These are phyloP conservation scores for Penicillium mononematosum DNA, from an alignment of 495 filamentous ascomycete species.

Conservation along the genomic window DNA sequence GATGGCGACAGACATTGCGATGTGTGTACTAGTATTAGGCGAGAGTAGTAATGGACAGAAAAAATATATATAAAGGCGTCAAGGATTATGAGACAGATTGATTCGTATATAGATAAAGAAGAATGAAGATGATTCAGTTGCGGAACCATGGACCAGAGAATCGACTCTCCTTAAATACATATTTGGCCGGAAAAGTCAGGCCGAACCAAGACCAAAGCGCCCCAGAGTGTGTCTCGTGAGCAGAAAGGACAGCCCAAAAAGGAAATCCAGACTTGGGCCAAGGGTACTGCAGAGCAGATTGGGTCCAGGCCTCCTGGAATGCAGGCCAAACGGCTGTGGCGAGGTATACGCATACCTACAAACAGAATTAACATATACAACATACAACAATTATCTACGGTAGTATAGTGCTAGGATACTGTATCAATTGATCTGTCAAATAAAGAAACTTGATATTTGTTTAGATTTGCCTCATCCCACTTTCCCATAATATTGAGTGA, in stretches of 20 bases:
- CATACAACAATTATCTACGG: neutral
- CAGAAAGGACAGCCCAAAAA: conserved; percentile 3
- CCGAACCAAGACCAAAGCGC: neutral
- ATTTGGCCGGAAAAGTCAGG: neutral
- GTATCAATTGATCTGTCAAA: neutral
- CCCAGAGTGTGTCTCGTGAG: conserved; percentile 12
- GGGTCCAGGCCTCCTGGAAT: conserved; percentile 11
- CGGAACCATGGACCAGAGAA: neutral
- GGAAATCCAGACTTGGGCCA: conserved; percentile 12
- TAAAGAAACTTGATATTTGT: neutral
- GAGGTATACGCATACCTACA: neutral
- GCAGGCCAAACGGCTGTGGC: conserved; percentile 9
- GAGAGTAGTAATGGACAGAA: neutral
- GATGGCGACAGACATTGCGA: conserved; percentile 44
- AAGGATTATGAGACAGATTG: neutral
- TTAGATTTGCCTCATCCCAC: neutral
- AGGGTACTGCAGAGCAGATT: neutral
- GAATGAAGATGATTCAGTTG: neutral
- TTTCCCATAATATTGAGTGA: neutral
- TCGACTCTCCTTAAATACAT: conserved; percentile 9
- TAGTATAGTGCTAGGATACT: conserved; percentile 2
- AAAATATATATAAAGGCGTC: neutral
- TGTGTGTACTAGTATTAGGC: neutral
- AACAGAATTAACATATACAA: neutral
- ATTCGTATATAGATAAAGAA: neutral